phyloP scores from a whole-genome alignment of 1,284 basidiomycete species.

The Rhodotorula sp. region DNA sequence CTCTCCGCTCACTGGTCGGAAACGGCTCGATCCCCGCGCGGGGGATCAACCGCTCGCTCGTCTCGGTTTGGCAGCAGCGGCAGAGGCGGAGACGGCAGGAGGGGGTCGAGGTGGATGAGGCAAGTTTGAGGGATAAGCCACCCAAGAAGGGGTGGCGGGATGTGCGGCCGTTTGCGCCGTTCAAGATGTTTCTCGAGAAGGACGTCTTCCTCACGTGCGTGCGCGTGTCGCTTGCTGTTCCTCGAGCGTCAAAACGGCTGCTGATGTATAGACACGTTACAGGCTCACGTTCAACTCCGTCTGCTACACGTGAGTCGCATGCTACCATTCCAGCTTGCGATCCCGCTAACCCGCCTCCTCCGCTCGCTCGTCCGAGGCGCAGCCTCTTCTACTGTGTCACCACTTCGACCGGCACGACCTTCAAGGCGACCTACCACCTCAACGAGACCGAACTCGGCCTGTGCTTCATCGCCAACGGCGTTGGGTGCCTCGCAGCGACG shows the following conservation, averaged over 20 bases:
- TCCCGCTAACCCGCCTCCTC: conserved; percentile 18
- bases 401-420: conserved; percentile 29
- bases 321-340: conserved; percentile 5
- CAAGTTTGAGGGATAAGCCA: conserved; percentile 11
- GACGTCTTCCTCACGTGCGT: conserved; percentile 37
- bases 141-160: conserved; percentile 37
- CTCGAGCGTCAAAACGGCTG: no score
- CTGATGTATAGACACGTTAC: no score
- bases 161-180: conserved; percentile 37
- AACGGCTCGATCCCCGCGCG: conserved; percentile 46
- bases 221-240: no score
- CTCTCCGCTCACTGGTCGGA: conserved; percentile 54
- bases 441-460: conserved; percentile 55
- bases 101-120: neutral
- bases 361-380: neutral
- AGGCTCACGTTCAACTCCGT: conserved; percentile 19
- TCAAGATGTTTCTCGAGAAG: conserved; percentile 41
- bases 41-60: conserved; percentile 27
- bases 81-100: neutral
- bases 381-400: conserved; percentile 29
- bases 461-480: conserved; percentile 66
- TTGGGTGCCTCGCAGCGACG: conserved; percentile 44
- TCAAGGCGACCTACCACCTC: conserved; percentile 33
- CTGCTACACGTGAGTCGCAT: conserved; percentile 17
- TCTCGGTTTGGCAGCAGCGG: conserved; percentile 24